Evolutionary conservation across 2,329 filamentous ascomycete genomes (phyloP).

Genomic region (Clarireedia homoeocarpa): DNA sequence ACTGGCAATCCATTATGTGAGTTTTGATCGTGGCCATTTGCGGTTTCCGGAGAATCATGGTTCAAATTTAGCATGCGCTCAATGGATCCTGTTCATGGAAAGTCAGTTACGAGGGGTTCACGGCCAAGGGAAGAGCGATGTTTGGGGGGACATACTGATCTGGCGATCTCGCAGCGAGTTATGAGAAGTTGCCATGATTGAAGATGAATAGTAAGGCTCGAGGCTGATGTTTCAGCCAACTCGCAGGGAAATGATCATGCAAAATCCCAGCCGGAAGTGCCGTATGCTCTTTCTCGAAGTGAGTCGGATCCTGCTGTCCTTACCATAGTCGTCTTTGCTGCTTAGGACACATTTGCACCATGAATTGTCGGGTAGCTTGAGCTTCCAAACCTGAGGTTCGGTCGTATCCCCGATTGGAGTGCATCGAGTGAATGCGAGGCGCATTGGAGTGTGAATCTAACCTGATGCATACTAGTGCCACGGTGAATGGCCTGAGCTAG

Average conservation of each 20-base stretch:
- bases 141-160: slow-evolving; percentile 46
- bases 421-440: not conserved
- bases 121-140: slow-evolving; percentile 11
- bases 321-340: too few species aligned
- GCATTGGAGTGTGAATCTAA: not conserved
- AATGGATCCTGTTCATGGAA: slow-evolving; percentile 61
- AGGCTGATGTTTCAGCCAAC: slow-evolving; percentile 23
- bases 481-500: not conserved
- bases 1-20: slow-evolving; percentile 55
- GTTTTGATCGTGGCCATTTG: slow-evolving; percentile 52
- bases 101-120: slow-evolving; percentile 8
- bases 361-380: slow-evolving; percentile 2
- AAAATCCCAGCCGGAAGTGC: not conserved
- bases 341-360: slow-evolving; percentile 6
- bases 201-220: slow-evolving; percentile 20
- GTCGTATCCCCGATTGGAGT: not conserved
- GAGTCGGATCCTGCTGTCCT: not conserved
- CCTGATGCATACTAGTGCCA: not conserved
- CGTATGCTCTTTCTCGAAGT: not conserved
- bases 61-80: slow-evolving; percentile 96
- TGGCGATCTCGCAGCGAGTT: slow-evolving; percentile 63
- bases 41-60: slow-evolving; percentile 48
- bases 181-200: slow-evolving; percentile 45
- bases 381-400: not conserved
- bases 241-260: slow-evolving; percentile 20